Evolutionary conservation across 2,329 filamentous ascomycete species (phyloP).

Genomic region (Cercospora sp.): DNA sequence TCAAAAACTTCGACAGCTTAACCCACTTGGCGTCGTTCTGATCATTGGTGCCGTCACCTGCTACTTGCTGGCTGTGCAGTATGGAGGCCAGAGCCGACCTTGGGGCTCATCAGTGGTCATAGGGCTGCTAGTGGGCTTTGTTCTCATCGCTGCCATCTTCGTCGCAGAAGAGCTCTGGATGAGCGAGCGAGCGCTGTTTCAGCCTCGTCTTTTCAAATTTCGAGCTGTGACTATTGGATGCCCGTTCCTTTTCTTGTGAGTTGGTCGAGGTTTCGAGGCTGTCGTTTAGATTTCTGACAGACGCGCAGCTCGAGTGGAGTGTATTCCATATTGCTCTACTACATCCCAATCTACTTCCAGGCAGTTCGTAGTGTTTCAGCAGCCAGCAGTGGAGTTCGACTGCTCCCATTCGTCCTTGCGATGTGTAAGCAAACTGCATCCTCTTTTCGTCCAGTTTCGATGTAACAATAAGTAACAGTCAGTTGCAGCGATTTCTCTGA

Average conservation of each 20-base stretch:
- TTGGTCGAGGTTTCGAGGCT: neutral
- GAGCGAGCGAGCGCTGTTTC: neutral
- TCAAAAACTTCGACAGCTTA: neutral
- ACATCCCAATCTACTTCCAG: slow-evolving; percentile 9
- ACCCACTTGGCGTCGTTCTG: neutral
- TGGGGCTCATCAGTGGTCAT: neutral
- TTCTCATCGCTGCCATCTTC: neutral
- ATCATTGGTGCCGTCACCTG: neutral
- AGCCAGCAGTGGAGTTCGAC: neutral
- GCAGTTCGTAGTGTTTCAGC: neutral
- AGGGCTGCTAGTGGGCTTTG: neutral
- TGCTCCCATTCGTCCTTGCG: neutral
- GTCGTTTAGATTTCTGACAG: neutral
- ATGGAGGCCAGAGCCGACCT: neutral
- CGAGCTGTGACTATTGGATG: neutral
- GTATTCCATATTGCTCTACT: slow-evolving; percentile 5
- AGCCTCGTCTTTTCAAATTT: neutral
- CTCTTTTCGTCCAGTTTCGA: neutral
- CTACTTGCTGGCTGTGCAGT: neutral
- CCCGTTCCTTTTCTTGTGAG: neutral
- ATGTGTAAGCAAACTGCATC: neutral
- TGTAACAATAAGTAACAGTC: neutral
- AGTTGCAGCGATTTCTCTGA: neutral
- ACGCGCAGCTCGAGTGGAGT: neutral
- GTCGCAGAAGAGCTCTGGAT: neutral